phyloP scores from a whole-genome alignment of 2,329 filamentous ascomycete species.

The Tricladium varicosporioides region DNA sequence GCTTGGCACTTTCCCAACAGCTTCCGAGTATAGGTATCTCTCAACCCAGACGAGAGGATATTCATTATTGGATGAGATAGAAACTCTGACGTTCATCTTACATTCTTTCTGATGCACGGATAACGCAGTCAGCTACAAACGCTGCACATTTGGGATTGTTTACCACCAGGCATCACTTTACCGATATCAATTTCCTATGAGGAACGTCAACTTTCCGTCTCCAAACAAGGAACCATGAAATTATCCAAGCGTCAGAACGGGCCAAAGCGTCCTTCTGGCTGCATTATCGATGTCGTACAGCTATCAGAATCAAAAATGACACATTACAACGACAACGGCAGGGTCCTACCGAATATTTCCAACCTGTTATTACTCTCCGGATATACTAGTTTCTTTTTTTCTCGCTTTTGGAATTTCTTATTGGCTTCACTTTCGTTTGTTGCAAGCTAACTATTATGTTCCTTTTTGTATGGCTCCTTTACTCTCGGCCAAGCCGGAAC shows the following conservation, averaged over 20 bases:
- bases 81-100: not conserved
- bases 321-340: not conserved
- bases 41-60: not conserved
- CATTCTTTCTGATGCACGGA: not conserved
- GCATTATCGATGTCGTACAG: slow-evolving; percentile 11
- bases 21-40: not conserved
- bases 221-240: too few species aligned
- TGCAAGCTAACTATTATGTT: too few species aligned
- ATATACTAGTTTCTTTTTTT: too few species aligned
- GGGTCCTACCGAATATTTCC: not conserved
- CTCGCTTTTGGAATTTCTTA: too few species aligned
- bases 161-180: too few species aligned
- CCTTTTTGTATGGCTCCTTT: too few species aligned
- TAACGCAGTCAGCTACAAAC: not conserved
- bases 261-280: not conserved
- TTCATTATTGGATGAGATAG: not conserved
- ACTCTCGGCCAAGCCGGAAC: too few species aligned
- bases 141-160: too few species aligned
- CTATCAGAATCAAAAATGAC: not conserved
- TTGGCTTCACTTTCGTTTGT: too few species aligned
- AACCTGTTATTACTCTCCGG: not conserved
- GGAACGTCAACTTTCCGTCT: too few species aligned
- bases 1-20: not conserved
- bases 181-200: too few species aligned
- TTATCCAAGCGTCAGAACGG: too few species aligned